Base-by-base conservation (phyloP, 257 asterid species). In the Penstemon barbatus region DNA sequence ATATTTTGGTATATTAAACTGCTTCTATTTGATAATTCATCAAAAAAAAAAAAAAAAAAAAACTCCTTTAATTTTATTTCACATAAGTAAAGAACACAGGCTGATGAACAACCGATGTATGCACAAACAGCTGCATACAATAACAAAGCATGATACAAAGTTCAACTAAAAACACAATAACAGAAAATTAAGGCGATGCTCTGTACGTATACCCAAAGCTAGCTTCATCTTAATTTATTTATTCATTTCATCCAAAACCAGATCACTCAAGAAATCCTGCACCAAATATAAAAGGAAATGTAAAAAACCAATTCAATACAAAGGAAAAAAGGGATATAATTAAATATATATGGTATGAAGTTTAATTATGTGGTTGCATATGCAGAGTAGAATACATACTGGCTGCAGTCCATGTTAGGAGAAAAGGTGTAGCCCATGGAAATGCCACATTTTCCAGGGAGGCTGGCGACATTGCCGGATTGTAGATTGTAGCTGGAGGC, bases 371-470 rank as follows among this genome's bases (percentile, higher is more conserved):
- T 25, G 33, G 33, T 25, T 25, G 33, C 33, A 1, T 1, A 25
- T 25, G 33, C 33, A 25, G 33, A 1, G 18, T 15, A 15, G 7
- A 10, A 46, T 46, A 68, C 78, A 5, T 74, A 86, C 96, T 57
- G 74, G 82, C 73, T 69, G 78, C 96, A 89, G 75, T 89, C 82
- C 0, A 42, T 37, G 66, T 57, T 6, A 45, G 87, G 64, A 46
- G 81, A 52, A 62, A 85, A 61, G 5, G 79, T 73, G 18, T 75
- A 40, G n/a, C 58, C 72, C 58, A 69, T 42, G 2, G 78, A 9
- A 66, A 82, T 84, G 7, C 87, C 89, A 56, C 96, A 87, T 3
- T 65, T 74, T 25, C 73, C 70, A 36, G 95, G 88, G 61, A 89
- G 95, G 43, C n/a, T 71, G 36, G 82, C 3, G 37, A 90, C 95